phyloP scores from a whole-genome alignment of 106 monocot species.

The Posidonia australis region DNA sequence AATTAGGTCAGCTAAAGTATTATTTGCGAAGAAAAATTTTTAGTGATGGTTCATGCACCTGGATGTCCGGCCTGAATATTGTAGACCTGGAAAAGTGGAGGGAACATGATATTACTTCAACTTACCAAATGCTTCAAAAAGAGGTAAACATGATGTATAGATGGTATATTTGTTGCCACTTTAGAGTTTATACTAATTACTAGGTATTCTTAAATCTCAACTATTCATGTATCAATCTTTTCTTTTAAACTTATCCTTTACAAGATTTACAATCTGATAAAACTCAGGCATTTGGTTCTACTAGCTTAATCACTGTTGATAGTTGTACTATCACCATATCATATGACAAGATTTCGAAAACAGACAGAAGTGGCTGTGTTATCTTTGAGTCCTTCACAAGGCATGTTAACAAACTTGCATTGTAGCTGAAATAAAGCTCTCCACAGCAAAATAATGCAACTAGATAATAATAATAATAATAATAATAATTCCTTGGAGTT shows the following conservation, averaged over 20 bases:
- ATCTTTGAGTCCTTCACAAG: not conserved
- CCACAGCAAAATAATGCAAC: not conserved
- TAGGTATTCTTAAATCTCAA: not conserved
- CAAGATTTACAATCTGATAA: too few relatives aligned
- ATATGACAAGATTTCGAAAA: not conserved
- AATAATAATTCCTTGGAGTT: too few relatives aligned
- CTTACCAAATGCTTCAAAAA: constrained; percentile 31
- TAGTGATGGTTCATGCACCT: constrained; percentile 46
- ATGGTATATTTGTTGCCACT: not conserved
- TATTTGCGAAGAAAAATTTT: constrained; percentile 27
- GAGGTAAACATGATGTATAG: constrained; percentile 32
- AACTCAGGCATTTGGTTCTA: too few relatives aligned
- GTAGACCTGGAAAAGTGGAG: constrained; percentile 83
- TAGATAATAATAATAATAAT: not conserved
- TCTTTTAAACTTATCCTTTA: too few relatives aligned
- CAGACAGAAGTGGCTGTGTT: not conserved
- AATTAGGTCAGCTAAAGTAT: constrained; percentile 54
- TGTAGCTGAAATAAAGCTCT: not conserved
- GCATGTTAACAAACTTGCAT: not conserved
- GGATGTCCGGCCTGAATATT: constrained; percentile 86
- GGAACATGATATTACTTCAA: constrained; percentile 35
- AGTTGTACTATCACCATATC: too few relatives aligned
- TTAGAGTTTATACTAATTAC: not conserved
- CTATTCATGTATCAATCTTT: too few relatives aligned
- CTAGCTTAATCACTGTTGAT: too few relatives aligned